Conservation (phyloP, 768 basidiomycete species). For the Nidularia pulvinata region DNA sequence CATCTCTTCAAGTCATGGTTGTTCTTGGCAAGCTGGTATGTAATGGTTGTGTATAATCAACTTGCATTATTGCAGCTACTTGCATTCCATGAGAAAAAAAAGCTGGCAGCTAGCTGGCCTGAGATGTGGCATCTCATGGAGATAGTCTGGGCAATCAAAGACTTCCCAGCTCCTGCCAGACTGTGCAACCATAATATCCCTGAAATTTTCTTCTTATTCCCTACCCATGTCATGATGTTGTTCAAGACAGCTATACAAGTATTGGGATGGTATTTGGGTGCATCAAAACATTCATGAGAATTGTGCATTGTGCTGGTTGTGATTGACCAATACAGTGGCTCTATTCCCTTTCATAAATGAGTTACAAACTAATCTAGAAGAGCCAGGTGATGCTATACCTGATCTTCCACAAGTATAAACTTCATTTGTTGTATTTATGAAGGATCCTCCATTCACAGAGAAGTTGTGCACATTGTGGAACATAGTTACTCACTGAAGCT, state of each 20-base stretch:
- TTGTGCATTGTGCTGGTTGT: not conserved
- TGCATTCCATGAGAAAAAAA: slow-evolving; percentile 3
- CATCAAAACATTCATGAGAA: not conserved
- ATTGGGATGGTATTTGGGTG: not conserved
- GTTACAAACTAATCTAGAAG: too few relatives aligned
- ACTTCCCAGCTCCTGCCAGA: slow-evolving; percentile 4
- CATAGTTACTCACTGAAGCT: too few relatives aligned
- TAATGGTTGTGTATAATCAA: slow-evolving; percentile 1
- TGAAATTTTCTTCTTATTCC: not conserved
- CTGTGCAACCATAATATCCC: slow-evolving; percentile 4
- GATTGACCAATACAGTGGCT: too few relatives aligned
- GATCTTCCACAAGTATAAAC: too few relatives aligned
- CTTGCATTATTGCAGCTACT: not conserved
- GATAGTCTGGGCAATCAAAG: slow-evolving; percentile 6
- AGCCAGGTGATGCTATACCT: too few relatives aligned
- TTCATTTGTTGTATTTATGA: too few relatives aligned
- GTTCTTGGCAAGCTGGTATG: slow-evolving; percentile 2
- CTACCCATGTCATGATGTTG: not conserved
- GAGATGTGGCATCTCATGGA: not conserved
- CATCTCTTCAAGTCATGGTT: not conserved
- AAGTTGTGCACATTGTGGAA: too few relatives aligned
- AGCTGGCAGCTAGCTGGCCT: slow-evolving; percentile 1
- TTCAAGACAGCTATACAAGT: not conserved
- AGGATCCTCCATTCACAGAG: too few relatives aligned
- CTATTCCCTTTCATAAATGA: too few relatives aligned